Base-by-base conservation (phyloP, 2,329 filamentous ascomycete species). In the Tolypocladium album region DNA sequence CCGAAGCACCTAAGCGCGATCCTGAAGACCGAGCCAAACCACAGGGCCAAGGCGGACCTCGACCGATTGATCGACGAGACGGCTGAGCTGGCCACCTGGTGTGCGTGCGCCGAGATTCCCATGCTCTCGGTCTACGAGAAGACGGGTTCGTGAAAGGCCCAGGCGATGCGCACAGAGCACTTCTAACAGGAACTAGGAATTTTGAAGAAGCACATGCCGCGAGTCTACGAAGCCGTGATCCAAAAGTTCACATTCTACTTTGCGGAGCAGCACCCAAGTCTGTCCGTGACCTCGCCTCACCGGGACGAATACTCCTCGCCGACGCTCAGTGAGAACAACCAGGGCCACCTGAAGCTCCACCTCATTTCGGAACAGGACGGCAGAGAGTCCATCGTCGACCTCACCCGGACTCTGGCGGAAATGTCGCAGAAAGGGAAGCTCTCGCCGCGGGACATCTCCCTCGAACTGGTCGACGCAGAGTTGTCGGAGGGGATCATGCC, bases 381-480 rank as follows among this genome's bases (percentile, higher is more conserved):
- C 56, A 86, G 93, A 59, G 91, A 96, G 69, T 97, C 93, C 4
- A 84, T 99, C 63, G 92, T 99, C 47, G 94, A 99, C 73, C 82
- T 99, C 55, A 99, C 94, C 50, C 91, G 92, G 70, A 97, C 95
- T 1, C 80, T 99, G 27, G 85, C 93, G 7, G 90, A 96, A 70
- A 97, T 99, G 94, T 89, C 91, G 8, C 94, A 97, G 73, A 86
- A 88, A 66, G 86, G 86, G 61, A 97, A 96, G 74, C 81, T 99
- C 17, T 84, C 84, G 2, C 83, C 90, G 0, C 80, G 85, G 39
- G 92, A 99, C 70, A 92, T 99, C 69, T 92, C 86, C 60, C 81
- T 83, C 57, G 90, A 97, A 63, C 78, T 99, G 57, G 87, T 99
- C 58, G 92, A 97, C 69, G 89, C 90, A 5, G 94, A 99, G 74